phyloP scores from a whole-genome alignment of 805 yeast genomes.

The Candida pini region DNA sequence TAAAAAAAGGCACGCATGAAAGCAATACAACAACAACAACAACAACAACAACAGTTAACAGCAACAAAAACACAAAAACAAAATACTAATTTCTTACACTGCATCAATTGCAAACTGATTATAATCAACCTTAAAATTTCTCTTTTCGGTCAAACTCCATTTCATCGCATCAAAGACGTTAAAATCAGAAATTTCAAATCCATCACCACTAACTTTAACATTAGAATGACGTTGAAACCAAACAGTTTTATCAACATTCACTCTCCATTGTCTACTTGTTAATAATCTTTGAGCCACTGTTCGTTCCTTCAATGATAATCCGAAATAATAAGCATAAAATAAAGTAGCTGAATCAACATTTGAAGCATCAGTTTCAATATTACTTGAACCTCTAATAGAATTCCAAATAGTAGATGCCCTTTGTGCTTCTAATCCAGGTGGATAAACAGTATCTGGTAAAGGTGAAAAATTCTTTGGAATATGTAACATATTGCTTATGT shows the following conservation, averaged over 20 bases:
- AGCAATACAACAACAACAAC: neutral
- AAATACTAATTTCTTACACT: too few relatives aligned
- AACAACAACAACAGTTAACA: neutral
- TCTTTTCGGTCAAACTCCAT: conserved; percentile 38
- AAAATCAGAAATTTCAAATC: conserved; percentile 37
- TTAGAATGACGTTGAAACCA: conserved; percentile 34
- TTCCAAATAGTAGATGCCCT: conserved; percentile 29
- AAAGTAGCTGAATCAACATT: conserved; percentile 31
- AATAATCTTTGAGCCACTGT: conserved; percentile 30
- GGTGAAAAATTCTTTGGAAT: conserved; percentile 24
- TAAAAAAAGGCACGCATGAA: neutral
- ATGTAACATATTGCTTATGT: conserved; percentile 20
- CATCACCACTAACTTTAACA: conserved; percentile 33
- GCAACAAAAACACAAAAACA: neutral
- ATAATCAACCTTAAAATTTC: conserved; percentile 35
- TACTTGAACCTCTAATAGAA: conserved; percentile 17
- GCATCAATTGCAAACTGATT: conserved; percentile 11
- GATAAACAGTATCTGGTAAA: conserved; percentile 20
- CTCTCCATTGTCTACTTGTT: conserved; percentile 34
- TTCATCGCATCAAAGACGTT: conserved; percentile 37
- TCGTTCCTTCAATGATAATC: conserved; percentile 36
- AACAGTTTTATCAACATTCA: conserved; percentile 24
- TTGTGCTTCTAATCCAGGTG: conserved; percentile 30
- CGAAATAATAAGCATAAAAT: conserved; percentile 40
- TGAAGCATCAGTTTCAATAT: conserved; percentile 22